phyloP scores from a whole-genome alignment of 208 protist genomes.

The Crithidia thermophila region DNA sequence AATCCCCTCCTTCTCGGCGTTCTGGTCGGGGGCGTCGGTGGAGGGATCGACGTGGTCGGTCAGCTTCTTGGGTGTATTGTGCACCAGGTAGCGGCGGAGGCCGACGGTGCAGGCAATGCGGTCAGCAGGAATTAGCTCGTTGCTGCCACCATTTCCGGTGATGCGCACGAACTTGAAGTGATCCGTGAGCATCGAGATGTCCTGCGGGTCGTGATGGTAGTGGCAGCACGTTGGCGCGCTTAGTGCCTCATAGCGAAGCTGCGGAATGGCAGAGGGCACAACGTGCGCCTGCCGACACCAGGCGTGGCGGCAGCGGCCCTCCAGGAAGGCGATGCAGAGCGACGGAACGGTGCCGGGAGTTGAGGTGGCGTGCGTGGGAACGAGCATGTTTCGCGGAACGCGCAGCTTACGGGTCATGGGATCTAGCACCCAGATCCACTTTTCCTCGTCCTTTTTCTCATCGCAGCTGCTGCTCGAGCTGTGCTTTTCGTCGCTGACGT shows the following conservation, averaged over 20 bases:
- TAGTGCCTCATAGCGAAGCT: conserved; percentile 84
- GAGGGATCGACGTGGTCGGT: conserved; percentile 20
- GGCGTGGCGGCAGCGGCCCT: conserved; percentile 85
- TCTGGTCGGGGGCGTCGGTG: conserved; percentile 9
- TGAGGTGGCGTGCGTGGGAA: conserved; percentile 85
- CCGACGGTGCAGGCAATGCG: conserved; percentile 84
- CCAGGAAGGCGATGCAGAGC: conserved; percentile 84
- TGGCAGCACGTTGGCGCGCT: conserved; percentile 87
- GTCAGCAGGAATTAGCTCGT: conserved; percentile 72
- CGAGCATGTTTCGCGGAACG: conserved; percentile 73
- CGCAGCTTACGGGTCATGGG: conserved; percentile 87
- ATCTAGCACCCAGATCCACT: conserved; percentile 91
- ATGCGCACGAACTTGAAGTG: conserved; percentile 77
- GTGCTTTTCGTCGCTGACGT: conserved; percentile 35
- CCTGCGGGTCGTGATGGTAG: conserved; percentile 82
- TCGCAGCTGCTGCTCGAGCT: conserved; percentile 34
- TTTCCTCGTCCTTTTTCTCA: conserved; percentile 48
- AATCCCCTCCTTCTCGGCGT: conserved; percentile 38
- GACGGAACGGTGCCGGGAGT: conserved; percentile 82
- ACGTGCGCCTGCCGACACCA: conserved; percentile 92
- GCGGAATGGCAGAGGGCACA: conserved; percentile 62
- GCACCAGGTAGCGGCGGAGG: conserved; percentile 81
- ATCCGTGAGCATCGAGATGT: conserved; percentile 64
- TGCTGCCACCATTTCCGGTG: conserved; percentile 60
- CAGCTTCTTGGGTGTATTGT: conserved; percentile 51